Base-by-base conservation (phyloP, 163 green algal genomes). In the Coccomyxa subellipsoidea region DNA sequence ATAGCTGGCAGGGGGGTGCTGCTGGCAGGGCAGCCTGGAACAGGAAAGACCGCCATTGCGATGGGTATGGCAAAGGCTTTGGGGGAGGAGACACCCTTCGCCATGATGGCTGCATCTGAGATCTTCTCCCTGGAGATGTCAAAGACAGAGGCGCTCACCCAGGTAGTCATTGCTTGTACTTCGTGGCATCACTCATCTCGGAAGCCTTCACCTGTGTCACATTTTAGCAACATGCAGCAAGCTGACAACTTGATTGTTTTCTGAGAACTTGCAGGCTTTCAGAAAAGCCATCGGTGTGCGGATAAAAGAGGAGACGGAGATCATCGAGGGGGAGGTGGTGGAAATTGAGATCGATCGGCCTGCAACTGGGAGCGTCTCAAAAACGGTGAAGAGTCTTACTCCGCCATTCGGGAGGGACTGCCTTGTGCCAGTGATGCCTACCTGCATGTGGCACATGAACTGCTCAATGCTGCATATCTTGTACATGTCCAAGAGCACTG, bases 81-180 rank as follows among this genome's bases (percentile, higher is more conserved):
- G 27, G 96, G 97, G 2, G 96, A 98, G 80, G 95, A 98, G 86
- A 99, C 96, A 15, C 97, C 97, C 0, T 99, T 99, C 87, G 96
- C 97, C 39, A 98, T 97, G 91, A 98, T 99, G 90, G 95, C 97
- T 0, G 95, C 91, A 9, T 97, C 92, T 9, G 97, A 99, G 83
- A 98, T 99, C 54, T 99, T 98, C 84, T 98, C 93, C 0, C 89
- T 99, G 72, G 97, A 99, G 85, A 98, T 99, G 95, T 97, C 91
- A 27, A 99, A 99, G 81, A 99, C 97, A 15, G 97, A 99, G 85
- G 96, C 96, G 5, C 88, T 99, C 34, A 99, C 96, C 9, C 96
- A 98, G 93, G 94, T 94, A 53, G 4, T 27, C 27, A 3, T 25
- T 40, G 31, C 32, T 23, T 36, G 1, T 8, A 4, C 21, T 73